These are phyloP conservation scores for Microcyclospora tardicrescens DNA, from an alignment of 2,329 filamentous ascomycete species.

Conservation along the genomic window DNA sequence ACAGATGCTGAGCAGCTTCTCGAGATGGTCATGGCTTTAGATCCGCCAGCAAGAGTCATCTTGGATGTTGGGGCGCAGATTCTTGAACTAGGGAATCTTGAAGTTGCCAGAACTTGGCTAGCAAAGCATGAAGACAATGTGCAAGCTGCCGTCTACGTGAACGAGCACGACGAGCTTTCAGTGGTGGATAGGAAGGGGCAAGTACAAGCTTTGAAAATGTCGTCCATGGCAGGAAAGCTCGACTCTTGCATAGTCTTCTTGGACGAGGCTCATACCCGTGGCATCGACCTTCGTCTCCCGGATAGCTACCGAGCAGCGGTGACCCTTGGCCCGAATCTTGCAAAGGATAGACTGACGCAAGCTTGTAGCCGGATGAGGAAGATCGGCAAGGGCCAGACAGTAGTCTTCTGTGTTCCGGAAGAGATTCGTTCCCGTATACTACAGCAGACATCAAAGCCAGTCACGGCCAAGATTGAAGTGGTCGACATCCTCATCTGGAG, in stretches of 20 bases:
- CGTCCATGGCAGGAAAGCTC: conserved; percentile 44
- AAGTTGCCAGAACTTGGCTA: conserved; percentile 45
- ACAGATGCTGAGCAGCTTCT: conserved; percentile 30
- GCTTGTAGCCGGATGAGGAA: conserved; percentile 59
- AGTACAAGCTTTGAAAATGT: conserved; percentile 41
- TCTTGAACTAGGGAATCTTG: conserved; percentile 46
- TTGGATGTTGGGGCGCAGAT: conserved; percentile 61
- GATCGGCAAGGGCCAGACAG: conserved; percentile 52
- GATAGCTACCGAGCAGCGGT: conserved; percentile 48
- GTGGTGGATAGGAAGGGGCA: conserved; percentile 39
- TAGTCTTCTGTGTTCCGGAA: conserved; percentile 46
- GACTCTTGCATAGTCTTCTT: conserved; percentile 53
- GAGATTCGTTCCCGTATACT: conserved; percentile 47
- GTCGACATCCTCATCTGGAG: too few species aligned
- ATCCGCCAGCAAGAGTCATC: conserved; percentile 42
- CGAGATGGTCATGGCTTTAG: conserved; percentile 26
- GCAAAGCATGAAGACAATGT: conserved; percentile 9
- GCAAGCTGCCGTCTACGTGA: conserved; percentile 45
- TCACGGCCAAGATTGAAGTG: too few species aligned
- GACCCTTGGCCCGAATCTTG: conserved; percentile 50
- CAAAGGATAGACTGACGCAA: conserved; percentile 58
- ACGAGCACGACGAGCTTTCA: conserved; percentile 41
- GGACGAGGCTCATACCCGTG: conserved; percentile 57
- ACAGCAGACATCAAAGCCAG: conserved; percentile 7
- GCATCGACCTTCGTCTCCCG: conserved; percentile 54